Base-by-base conservation (phyloP, 805 yeast genomes). In the Candida awuae region DNA sequence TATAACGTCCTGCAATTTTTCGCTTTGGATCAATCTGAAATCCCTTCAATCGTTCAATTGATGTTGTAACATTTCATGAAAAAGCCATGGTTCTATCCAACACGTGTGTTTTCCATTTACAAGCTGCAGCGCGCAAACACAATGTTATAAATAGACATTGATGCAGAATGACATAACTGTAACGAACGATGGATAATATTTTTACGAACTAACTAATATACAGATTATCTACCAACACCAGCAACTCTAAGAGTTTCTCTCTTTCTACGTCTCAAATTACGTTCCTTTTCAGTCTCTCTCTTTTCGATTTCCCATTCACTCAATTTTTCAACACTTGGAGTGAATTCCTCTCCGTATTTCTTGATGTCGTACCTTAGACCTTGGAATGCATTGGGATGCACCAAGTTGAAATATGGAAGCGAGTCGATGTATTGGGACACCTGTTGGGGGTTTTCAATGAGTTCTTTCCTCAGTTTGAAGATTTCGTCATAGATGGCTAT, bases 261-360 rank as follows among this genome's bases (percentile, higher is more conserved):
- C 67, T 94, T 90, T 55, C 88, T 69, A 55, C 98, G 77, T 61
- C 98, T 75, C 45, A 86, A 70, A 56, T 84, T 87, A 59, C 97
- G 73, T 51, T 88, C 96, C 54, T 94, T 78, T 62, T 92, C 98
- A 50, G 87, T 86, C 57, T 92, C 97, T 49, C 97, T 73, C 62
- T 82, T 81, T 56, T 90, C 97, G 41, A 92, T 85, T 60, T 92
- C 98, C 75, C 88, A 86, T 39, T 84, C 88, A 2, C 92, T 78
- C 43, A 92, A 69, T 12, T 77, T 75, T 59, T 90, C 97, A 6
- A 90, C 81, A 31, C 77, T 71, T 20, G 98, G 98, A 39, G 80
- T 79, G 94, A 96, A 92, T 30, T 67, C 73, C 27, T 78, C 83
- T 23, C 94, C 95, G 19, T 84, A 70, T 36, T 76, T 77, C 53